A percentile compares a stretch with the other conserved stretches of the same genome.
These are phyloP conservation scores for Hyaloscypha bicolor DNA, from an alignment of 495 filamentous ascomycete species.

Conservation along the genomic window DNA sequence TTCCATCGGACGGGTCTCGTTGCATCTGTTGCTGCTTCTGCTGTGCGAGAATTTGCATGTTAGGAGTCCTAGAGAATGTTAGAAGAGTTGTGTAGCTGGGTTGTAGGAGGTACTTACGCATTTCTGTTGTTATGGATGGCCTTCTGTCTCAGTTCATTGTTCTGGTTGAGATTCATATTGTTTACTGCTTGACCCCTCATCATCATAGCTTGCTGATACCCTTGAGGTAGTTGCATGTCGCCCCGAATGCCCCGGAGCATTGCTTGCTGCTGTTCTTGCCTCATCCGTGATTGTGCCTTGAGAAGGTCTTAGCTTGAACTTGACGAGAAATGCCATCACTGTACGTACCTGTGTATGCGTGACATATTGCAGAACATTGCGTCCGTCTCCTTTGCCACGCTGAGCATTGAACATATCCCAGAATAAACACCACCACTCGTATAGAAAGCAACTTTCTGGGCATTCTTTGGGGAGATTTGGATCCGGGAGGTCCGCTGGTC, in stretches of 20 bases:
- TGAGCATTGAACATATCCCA: conserved; percentile 91
- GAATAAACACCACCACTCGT: conserved; percentile 95
- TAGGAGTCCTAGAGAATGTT: conserved; percentile 46
- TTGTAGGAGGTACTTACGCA: conserved; percentile 51
- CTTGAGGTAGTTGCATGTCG: conserved; percentile 42
- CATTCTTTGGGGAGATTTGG: conserved; percentile 65
- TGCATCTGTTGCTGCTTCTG: conserved; percentile 76
- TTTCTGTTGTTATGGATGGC: conserved; percentile 79
- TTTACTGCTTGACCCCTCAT: conserved; percentile 56
- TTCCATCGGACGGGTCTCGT: conserved; percentile 82
- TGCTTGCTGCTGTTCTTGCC: conserved; percentile 66
- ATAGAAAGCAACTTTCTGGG: conserved; percentile 75
- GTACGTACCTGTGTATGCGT: conserved; percentile 75
- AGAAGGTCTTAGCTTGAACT: not conserved
- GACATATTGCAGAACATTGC: conserved; percentile 67
- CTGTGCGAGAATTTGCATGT: conserved; percentile 62
- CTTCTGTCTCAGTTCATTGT: conserved; percentile 63
- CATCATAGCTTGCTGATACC: conserved; percentile 51
- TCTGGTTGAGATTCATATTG: conserved; percentile 48
- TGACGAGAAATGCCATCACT: conserved; percentile 6
- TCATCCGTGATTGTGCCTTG: conserved; percentile 66
- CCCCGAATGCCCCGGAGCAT: conserved; percentile 68
- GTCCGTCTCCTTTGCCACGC: conserved; percentile 49
- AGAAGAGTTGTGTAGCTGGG: not conserved
- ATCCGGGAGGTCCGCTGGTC: conserved; percentile 76